phyloP scores from a whole-genome alignment of 2,329 filamentous ascomycete species.

The Hypoxylon sp. region DNA sequence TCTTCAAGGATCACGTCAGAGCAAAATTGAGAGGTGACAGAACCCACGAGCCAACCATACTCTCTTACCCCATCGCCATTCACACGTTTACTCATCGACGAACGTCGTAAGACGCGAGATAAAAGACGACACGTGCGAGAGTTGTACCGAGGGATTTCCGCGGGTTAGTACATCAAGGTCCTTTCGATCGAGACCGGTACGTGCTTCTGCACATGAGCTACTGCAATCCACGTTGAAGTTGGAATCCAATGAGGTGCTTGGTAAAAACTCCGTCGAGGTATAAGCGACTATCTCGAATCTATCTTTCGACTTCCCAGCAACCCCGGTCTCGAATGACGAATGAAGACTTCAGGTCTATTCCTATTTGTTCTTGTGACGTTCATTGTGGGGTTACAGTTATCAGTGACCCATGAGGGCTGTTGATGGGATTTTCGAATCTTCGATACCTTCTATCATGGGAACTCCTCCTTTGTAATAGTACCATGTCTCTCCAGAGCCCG shows the following conservation, averaged over 20 bases:
- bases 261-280: slow-evolving; percentile 30
- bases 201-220: too few relatives aligned
- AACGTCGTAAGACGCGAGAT: slow-evolving; percentile 8
- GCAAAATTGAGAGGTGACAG: not conserved
- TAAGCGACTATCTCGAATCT: slow-evolving; percentile 9
- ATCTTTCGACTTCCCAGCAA: slow-evolving; percentile 6
- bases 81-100: not conserved
- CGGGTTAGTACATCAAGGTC: too few relatives aligned
- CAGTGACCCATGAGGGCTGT: not conserved
- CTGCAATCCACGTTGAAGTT: not conserved
- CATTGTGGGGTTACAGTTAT: slow-evolving; percentile 2
- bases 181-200: too few relatives aligned
- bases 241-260: slow-evolving; percentile 18
- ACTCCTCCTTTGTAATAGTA: not conserved
- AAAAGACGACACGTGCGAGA: slow-evolving; percentile 22
- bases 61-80: too few relatives aligned
- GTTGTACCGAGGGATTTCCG: slow-evolving; percentile 21
- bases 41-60: slow-evolving; percentile 10
- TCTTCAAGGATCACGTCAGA: slow-evolving; percentile 21
- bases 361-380: slow-evolving; percentile 7
- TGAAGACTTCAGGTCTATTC: slow-evolving; percentile 3
- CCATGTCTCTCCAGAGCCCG: not conserved
- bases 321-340: not conserved
- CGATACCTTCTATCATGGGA: not conserved
- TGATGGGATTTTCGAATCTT: not conserved